Percentiles rank a stretch among this genome's conserved stretches.
phyloP scores from a whole-genome alignment of 225 moss, liverwort and hornwort species.

The Marchantia paleacea region DNA sequence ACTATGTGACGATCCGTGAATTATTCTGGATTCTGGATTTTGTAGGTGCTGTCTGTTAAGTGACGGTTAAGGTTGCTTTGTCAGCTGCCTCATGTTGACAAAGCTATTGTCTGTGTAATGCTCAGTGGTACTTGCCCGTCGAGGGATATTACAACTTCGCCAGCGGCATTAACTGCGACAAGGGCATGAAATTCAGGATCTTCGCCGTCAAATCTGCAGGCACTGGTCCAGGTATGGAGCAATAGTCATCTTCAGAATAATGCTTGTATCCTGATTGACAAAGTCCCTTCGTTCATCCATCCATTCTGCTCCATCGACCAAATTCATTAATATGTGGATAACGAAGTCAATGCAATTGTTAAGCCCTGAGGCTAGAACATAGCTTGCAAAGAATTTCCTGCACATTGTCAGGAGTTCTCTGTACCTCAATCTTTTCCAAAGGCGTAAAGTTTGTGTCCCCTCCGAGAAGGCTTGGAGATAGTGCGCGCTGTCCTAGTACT shows the following conservation, averaged over 20 bases:
- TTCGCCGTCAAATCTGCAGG: slow-evolving; percentile 8
- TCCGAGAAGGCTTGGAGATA: too few relatives aligned
- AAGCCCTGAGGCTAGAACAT: too few relatives aligned
- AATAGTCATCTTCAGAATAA: neutral
- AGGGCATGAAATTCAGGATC: slow-evolving; percentile 29
- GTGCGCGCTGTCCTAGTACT: too few relatives aligned
- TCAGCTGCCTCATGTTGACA: neutral
- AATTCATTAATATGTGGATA: too few relatives aligned
- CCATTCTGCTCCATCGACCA: too few relatives aligned
- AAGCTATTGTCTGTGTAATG: neutral
- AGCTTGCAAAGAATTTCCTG: too few relatives aligned
- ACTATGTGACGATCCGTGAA: neutral
- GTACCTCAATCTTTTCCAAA: too few relatives aligned
- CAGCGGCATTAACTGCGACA: slow-evolving; percentile 21
- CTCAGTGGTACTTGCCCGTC: slow-evolving; percentile 22
- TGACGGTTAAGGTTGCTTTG: neutral
- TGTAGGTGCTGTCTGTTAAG: neutral
- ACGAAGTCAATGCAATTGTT: too few relatives aligned
- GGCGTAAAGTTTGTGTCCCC: too few relatives aligned
- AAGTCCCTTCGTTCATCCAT: too few relatives aligned
- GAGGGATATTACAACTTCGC: slow-evolving; percentile 26
- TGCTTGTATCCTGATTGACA: too few relatives aligned
- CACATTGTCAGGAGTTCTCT: too few relatives aligned
- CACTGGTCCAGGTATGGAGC: slow-evolving; percentile 2
- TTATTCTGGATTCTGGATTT: neutral